Conservation (phyloP, 768 basidiomycete genomes). For the Leccinum sublutescens region DNA sequence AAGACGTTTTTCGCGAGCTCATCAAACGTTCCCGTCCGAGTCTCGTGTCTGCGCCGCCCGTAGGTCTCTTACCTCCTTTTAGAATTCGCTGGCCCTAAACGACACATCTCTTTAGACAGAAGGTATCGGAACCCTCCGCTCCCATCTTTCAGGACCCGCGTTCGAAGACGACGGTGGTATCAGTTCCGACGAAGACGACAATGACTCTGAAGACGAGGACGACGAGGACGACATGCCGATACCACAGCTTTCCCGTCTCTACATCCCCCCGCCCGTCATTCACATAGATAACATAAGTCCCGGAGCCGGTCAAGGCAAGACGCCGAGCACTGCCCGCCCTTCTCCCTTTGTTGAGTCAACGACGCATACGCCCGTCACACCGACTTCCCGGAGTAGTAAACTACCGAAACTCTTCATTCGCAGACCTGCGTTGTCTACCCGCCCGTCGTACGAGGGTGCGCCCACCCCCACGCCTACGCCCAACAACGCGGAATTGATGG, state of each 20-base stretch:
- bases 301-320: conserved; percentile 5
- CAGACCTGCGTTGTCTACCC: conserved; percentile 31
- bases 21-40: conserved; percentile 62
- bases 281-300: conserved; percentile 20
- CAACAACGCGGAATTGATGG: background rate
- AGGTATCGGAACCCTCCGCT: conserved; percentile 81
- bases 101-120: conserved; percentile 54
- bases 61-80: conserved; percentile 36
- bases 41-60: conserved; percentile 75
- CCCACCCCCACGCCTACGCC: conserved; percentile 9
- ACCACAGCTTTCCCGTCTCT: conserved; percentile 23
- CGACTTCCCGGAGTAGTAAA: conserved; percentile 29
- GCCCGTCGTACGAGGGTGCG: conserved; percentile 29
- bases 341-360: conserved; percentile 22
- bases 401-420: conserved; percentile 37
- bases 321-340: conserved; percentile 27
- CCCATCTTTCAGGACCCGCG: conserved; percentile 50
- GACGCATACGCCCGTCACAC: conserved; percentile 26
- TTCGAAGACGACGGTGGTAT: conserved; percentile 80
- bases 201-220: conserved; percentile 27
- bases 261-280: conserved; percentile 21
- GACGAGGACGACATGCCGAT: conserved; percentile 33
- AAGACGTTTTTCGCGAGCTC: conserved; percentile 62
- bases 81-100: background rate
- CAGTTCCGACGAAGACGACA: conserved; percentile 51